Percentiles rank a stretch among this genome's conserved stretches.
These are phyloP conservation scores for Paspalum vaginatum DNA, from an alignment of 176 grass and related monocot genomes.

Conservation along the genomic window DNA sequence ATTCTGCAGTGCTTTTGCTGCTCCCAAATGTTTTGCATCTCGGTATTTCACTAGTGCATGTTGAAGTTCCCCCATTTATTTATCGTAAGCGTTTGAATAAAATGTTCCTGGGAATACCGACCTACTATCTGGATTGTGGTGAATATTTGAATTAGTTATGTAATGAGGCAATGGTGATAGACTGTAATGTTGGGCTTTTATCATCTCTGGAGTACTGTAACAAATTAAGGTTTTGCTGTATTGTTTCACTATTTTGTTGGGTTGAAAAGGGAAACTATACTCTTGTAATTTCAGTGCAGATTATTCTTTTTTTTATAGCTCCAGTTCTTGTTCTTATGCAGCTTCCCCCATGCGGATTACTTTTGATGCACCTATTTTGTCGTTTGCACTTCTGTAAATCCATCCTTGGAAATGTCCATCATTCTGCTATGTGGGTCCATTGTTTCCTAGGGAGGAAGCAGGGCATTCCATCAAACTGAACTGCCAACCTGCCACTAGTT, in stretches of 20 bases:
- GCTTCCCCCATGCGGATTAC: neutral
- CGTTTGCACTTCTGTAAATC: no score
- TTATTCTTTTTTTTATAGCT: neutral
- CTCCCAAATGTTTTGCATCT: neutral
- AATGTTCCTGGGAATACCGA: slow-evolving; percentile 18
- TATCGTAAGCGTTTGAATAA: slow-evolving; percentile 46
- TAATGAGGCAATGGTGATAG: neutral
- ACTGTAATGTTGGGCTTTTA: slow-evolving; percentile 26
- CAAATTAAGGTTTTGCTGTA: neutral
- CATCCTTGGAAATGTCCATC: no score
- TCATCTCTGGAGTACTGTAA: neutral
- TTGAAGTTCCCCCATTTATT: slow-evolving; percentile 34
- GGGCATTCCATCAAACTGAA: no score
- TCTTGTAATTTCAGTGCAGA: neutral
- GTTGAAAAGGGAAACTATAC: neutral
- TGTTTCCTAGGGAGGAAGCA: no score
- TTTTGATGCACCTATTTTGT: neutral
- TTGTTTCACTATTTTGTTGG: neutral
- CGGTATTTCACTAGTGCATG: neutral
- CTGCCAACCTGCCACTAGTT: no score
- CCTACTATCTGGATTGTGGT: slow-evolving; percentile 13
- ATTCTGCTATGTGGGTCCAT: no score
- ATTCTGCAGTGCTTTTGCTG: slow-evolving; percentile 5
- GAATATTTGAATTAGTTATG: slow-evolving; percentile 26
- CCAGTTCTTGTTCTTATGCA: neutral